These are phyloP conservation scores for Angomonas ambiguus DNA, from an alignment of 208 protist species.

Conservation along the genomic window DNA sequence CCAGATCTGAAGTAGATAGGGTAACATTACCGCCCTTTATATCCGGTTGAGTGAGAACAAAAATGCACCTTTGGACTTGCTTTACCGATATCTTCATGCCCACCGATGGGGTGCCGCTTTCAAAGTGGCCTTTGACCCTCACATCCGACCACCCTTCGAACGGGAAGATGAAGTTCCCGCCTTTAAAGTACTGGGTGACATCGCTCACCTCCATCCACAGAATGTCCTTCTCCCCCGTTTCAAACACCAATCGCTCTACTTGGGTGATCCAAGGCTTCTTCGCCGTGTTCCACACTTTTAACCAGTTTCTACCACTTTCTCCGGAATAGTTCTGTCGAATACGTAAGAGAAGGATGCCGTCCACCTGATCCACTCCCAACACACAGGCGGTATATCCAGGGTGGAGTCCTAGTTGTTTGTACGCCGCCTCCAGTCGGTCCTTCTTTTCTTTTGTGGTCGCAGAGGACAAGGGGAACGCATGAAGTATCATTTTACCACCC, in stretches of 20 bases:
- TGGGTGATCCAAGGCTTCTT: conserved; percentile 45
- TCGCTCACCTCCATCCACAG: conserved; percentile 66
- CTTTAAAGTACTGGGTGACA: conserved; percentile 54
- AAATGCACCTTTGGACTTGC: conserved; percentile 22
- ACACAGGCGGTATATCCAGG: conserved; percentile 23
- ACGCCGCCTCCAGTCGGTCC: conserved; percentile 22
- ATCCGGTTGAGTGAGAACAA: conserved; percentile 35
- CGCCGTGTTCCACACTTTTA: conserved; percentile 23
- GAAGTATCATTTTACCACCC: conserved; percentile 14
- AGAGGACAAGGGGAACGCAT: conserved; percentile 34
- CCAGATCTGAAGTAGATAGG: conserved; percentile 12
- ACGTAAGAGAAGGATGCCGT: conserved; percentile 15
- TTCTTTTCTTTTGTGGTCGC: conserved; percentile 23
- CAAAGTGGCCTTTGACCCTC: conserved; percentile 35
- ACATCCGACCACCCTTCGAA: conserved; percentile 16
- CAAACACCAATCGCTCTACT: conserved; percentile 24
- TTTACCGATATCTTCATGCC: conserved; percentile 41
- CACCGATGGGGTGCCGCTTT: conserved; percentile 26
- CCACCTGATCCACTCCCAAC: conserved; percentile 27
- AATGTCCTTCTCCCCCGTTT: conserved; percentile 8
- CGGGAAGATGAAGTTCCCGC: conserved; percentile 38
- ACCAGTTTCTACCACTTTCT: conserved; percentile 16
- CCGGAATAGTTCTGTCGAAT: conserved; percentile 23
- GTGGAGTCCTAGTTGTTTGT: conserved; percentile 35
- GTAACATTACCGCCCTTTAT: conserved; percentile 7